Evolutionary conservation across 257 asterid species (phyloP), one percentile per base, ranked within the genome.

Genomic region (Solanum piurae): DNA sequence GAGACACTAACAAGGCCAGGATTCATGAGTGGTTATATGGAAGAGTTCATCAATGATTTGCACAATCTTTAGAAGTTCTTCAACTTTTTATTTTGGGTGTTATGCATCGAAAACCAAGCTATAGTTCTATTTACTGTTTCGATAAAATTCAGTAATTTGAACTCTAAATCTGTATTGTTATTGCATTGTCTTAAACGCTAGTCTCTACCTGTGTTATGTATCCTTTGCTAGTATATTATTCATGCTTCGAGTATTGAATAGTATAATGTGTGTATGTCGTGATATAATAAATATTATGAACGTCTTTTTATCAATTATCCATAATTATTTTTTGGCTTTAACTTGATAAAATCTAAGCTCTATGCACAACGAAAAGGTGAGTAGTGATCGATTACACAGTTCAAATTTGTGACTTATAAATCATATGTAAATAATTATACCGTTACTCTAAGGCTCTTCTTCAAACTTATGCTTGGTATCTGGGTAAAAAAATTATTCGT

Each of bases 11-110:
- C 86, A 3, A 84, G 72, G 16, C 89, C 90, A 1, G 92, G 91
- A 14, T 96, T 87, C 82, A 90, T 90, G 93, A 92, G 88, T 25
- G 87, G 88, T 83, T 96, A 92, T 34, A 83, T 93, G 7, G 95
- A 95, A 33, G 85, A 66, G 52, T 95, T 96, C 87, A 90, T 93
- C 9, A 86, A 91, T 5, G 90, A 91, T 84, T 40, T 95, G 91
- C 84, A 91, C 77, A 86, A 89, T 44, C 92, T 96, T 12, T 92
- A 86, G 74, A 23, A 71, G 52, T 33, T 33, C 5, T 72, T 33
- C 42, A 33, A 72, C 42, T 33, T 13, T 7, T 16, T 14, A 4
- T 72, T 33, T 10, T 20, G 6, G 37, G n/a, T 1, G 40, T 72
- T 33, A 16, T 33, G 13, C 11, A 58, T 58, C 2, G 23, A 23